Evolutionary conservation across 495 filamentous ascomycete species (phyloP).

Genomic region (Lasiosphaeria ovina): DNA sequence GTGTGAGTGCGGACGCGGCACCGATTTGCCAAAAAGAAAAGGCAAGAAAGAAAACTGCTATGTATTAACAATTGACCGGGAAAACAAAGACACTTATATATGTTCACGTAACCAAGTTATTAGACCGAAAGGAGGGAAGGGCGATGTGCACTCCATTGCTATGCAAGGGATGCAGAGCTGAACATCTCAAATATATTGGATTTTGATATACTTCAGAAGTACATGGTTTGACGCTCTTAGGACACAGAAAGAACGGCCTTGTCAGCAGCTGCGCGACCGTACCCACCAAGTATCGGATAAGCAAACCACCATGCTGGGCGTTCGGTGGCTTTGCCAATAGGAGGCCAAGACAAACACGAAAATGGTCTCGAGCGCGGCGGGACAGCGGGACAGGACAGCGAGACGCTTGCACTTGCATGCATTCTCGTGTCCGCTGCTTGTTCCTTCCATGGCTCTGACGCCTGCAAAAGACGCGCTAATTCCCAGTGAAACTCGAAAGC

Average conservation of each 20-base stretch:
- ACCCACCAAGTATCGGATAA: background rate
- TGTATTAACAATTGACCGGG: no score
- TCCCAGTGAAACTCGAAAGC: no score
- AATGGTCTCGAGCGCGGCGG: background rate
- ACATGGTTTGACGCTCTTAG: background rate
- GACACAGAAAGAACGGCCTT: background rate
- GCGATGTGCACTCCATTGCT: no score
- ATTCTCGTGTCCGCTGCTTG: background rate
- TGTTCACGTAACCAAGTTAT: no score
- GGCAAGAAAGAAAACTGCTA: no score
- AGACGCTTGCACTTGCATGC: conserved; percentile 4
- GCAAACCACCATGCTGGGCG: background rate
- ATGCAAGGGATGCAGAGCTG: conserved; percentile 4
- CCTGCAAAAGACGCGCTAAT: no score
- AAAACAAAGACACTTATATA: no score
- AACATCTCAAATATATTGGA: conserved; percentile 2
- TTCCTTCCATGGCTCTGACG: no score
- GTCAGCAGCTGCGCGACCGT: background rate
- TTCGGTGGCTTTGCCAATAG: conserved; percentile 1
- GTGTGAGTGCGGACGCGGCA: no score
- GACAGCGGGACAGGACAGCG: background rate
- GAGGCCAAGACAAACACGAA: conserved; percentile 2
- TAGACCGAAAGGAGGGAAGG: no score
- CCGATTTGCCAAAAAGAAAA: no score
- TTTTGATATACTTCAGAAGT: background rate